Conservation (phyloP, 352 stramenopile genomes). For the Phytophthora cactorum region DNA sequence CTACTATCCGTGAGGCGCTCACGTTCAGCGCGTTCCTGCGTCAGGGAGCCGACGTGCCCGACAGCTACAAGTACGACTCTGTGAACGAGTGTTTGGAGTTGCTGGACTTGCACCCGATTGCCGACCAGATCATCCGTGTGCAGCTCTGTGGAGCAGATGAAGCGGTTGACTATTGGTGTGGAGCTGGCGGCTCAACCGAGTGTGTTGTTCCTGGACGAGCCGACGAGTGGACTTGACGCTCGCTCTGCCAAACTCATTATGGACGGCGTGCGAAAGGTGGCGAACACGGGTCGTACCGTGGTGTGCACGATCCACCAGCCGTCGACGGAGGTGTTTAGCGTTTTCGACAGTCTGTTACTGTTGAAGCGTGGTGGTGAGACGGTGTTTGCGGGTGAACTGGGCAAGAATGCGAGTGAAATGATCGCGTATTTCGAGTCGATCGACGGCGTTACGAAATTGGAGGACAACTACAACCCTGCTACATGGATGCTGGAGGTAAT, state of each 20-base stretch:
- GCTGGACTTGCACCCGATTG: no score
- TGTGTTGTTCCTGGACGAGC: no score
- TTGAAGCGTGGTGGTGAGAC: conserved; percentile 45
- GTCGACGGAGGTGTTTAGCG: conserved; percentile 80
- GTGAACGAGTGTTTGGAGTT: no score
- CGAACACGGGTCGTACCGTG: conserved; percentile 68
- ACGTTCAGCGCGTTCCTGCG: conserved; percentile 40
- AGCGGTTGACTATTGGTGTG: no score
- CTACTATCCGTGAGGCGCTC: conserved; percentile 80
- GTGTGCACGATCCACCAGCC: conserved; percentile 95
- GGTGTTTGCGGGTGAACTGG: conserved; percentile 61
- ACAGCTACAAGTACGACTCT: conserved; percentile 24
- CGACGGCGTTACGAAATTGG: conserved; percentile 51
- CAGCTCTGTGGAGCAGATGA: no score
- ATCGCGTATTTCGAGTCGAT: conserved; percentile 36
- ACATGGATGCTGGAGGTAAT: conserved; percentile 43
- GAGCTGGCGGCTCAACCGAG: no score
- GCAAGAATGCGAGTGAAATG: conserved; percentile 46
- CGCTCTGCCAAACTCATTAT: no score
- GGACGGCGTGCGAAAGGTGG: no score
- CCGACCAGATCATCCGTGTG: no score
- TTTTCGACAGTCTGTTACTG: conserved; percentile 29
- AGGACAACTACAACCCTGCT: conserved; percentile 79
- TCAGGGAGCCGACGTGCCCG: conserved; percentile 41
- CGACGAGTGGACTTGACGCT: no score